Conservation (phyloP, 2,329 filamentous ascomycete genomes). For the Huntiella bhutanensis region DNA sequence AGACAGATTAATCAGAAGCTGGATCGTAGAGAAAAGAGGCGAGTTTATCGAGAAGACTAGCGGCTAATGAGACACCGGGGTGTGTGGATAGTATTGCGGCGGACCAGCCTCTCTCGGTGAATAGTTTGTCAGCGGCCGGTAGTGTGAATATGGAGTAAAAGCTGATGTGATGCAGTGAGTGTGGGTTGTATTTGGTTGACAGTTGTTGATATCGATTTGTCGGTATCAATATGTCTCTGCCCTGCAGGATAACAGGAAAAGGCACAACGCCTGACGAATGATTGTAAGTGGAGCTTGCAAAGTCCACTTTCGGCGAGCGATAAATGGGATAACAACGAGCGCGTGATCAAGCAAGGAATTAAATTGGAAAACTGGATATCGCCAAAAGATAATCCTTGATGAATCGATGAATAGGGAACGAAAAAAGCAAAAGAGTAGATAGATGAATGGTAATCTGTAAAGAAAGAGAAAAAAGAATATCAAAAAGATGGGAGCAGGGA, state of each 20-base stretch:
- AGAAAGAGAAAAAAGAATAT: background rate
- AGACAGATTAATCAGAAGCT: too few species aligned
- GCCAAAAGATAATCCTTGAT: background rate
- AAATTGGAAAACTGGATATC: too few species aligned
- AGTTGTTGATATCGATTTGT: background rate
- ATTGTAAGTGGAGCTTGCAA: conserved; percentile 3
- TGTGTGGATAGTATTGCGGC: too few species aligned
- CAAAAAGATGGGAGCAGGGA: background rate
- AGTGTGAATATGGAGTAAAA: too few species aligned
- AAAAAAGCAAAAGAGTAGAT: background rate
- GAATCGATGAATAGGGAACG: background rate
- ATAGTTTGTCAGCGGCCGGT: too few species aligned
- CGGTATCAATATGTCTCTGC: background rate
- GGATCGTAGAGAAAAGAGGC: background rate
- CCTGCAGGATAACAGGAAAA: background rate
- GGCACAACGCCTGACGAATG: too few species aligned
- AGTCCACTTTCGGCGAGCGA: background rate
- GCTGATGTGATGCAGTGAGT: too few species aligned
- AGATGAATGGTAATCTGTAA: background rate
- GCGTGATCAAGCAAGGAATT: conserved; percentile 1
- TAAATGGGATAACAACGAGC: background rate
- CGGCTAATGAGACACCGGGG: too few species aligned
- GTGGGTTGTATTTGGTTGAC: too few species aligned
- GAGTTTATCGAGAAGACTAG: too few species aligned
- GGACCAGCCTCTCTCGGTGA: too few species aligned